A percentile compares a stretch with the other conserved stretches of the same genome.
phyloP scores from a whole-genome alignment of 345 rosid genomes.

The Eucalyptus rudis region DNA sequence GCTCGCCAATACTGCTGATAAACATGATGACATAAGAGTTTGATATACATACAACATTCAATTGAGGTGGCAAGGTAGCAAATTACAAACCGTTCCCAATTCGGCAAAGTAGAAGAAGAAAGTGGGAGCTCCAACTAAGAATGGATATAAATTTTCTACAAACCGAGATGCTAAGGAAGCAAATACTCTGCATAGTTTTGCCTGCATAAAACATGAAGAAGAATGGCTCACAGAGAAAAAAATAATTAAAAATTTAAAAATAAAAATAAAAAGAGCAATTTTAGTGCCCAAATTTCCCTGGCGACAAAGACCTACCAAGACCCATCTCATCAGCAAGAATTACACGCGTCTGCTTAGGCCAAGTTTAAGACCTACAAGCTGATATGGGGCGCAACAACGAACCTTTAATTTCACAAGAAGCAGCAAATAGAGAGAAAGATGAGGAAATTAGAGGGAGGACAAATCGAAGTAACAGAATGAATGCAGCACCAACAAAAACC shows the following conservation, averaged over 20 bases:
- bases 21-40: not conserved
- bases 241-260: not conserved
- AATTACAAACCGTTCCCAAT: constrained; percentile 99
- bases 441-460: too few species aligned
- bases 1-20: not conserved
- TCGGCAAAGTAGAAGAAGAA: constrained; percentile 57
- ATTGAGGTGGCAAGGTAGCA: constrained; percentile 93
- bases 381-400: too few species aligned
- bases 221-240: not conserved
- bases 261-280: not conserved
- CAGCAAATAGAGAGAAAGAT: too few species aligned
- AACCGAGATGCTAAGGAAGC: constrained; percentile 71
- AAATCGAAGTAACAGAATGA: too few species aligned
- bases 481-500: too few species aligned
- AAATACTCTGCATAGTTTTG: constrained; percentile 41
- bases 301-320: too few species aligned
- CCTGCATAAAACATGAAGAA: constrained; percentile 27
- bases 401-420: too few species aligned
- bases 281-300: too few species aligned
- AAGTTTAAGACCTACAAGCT: too few species aligned
- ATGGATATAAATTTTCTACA: constrained; percentile 39
- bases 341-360: too few species aligned
- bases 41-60: constrained; percentile 80
- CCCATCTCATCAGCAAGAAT: too few species aligned
- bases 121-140: constrained; percentile 58